Base-by-base conservation (phyloP, 306 rosid species). In the Gynostemma pentaphyllum region DNA sequence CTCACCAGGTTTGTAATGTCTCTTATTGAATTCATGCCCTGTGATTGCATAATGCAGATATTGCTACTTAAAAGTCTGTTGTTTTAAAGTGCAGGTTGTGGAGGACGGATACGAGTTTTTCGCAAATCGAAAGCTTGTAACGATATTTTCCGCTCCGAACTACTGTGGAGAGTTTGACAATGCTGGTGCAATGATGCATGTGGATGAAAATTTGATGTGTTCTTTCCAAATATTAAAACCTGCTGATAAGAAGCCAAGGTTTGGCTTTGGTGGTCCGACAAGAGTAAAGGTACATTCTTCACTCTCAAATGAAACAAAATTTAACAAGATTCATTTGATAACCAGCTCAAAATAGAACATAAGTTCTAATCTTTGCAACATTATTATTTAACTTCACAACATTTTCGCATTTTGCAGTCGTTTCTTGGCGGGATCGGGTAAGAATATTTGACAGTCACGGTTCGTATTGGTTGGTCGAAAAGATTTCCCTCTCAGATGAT, bases 91-190 rank as follows among this genome's bases (percentile, higher is more conserved):
- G 74, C 81, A 90, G 94, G 98, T 88, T 39, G 89, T 87, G 66
- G 89, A 88, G 79, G 96, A 91, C 46, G 96, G 98, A 52, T 91
- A 91, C 69, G 95, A 91, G 71, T 91, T 87, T 82, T 91, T 91
- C 52, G 92, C 89, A 21, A 68, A 83, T 34, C 79, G 86, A 67
- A 76, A 78, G 69, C 92, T 92, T 12, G 95, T 92, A 2, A 92
- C 98, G 12, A 70, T 88, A 37, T 92, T 91, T 69, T 88, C 96
- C 0, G 98, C 98, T 1, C 98, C 96, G 15, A 91, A 91, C 67
- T 91, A 88, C 67, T 91, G 98, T 71, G 96, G 95, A 14, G 96
- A 87, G 72, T 91, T 87, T 70, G 88, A 87, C 74, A 91, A 91
- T 70, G 96, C 87, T 8, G 95, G 95, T 68, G 92, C 92, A 52